Conservation (phyloP, 176 grass and related monocot genomes). For the Oryza longistaminata region DNA sequence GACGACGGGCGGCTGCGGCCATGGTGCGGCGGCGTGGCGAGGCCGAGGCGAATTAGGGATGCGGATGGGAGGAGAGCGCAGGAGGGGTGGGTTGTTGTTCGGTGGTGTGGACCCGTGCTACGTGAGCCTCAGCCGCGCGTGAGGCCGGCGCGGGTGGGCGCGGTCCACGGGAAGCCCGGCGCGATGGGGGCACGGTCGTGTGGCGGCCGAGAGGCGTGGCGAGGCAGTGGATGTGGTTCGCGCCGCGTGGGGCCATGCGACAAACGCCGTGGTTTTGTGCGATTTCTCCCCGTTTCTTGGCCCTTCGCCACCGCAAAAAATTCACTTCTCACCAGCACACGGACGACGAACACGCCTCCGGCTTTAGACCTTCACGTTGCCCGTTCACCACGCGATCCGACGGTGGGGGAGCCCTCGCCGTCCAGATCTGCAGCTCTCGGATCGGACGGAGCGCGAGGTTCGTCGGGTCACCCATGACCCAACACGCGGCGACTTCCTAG, state of each 20-base stretch:
- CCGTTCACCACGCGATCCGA: constrained; percentile 36
- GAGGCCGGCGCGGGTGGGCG: constrained; percentile 6
- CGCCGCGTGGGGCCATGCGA: neutral
- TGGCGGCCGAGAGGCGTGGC: constrained; percentile 44
- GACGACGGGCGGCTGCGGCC: constrained; percentile 50
- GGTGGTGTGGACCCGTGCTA: neutral
- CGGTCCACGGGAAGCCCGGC: neutral
- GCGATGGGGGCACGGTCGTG: neutral
- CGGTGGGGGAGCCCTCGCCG: neutral
- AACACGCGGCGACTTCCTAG: neutral
- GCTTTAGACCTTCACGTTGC: neutral
- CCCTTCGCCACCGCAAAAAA: neutral
- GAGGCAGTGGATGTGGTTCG: constrained; percentile 41
- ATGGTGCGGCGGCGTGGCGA: constrained; percentile 31
- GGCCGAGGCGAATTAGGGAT: constrained; percentile 36
- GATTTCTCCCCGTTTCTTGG: neutral
- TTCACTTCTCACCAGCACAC: constrained; percentile 30
- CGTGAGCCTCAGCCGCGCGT: neutral
- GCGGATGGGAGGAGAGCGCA: neutral
- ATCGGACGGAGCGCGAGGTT: constrained; percentile 23
- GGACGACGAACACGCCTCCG: neutral
- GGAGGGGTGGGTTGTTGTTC: neutral
- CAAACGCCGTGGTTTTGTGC: neutral
- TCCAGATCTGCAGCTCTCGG: constrained; percentile 10
- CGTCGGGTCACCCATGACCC: neutral